Conservation (phyloP, 192 early-diverging fungal genomes). For the Jimgerdemannia lactiflua region DNA sequence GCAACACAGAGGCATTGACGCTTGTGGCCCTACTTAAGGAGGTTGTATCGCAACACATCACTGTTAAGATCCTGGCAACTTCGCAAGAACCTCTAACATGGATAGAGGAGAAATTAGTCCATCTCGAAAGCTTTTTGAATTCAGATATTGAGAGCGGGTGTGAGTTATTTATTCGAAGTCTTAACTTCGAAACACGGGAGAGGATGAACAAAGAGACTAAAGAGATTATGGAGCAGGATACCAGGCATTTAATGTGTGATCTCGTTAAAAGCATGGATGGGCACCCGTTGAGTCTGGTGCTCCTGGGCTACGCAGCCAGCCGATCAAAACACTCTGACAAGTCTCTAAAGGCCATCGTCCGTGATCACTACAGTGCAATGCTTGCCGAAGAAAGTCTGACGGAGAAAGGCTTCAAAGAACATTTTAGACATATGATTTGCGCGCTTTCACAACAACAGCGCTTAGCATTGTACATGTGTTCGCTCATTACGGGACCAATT, state of each 20-base stretch:
- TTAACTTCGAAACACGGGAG: not conserved
- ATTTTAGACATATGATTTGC: no score
- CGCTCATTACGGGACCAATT: no score
- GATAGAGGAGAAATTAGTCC: not conserved
- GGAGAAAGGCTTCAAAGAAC: no score
- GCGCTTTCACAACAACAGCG: no score
- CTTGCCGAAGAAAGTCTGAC: no score
- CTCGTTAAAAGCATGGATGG: not conserved
- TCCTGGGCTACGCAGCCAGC: no score
- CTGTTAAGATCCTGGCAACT: not conserved
- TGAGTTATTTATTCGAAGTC: not conserved
- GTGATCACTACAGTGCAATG: no score
- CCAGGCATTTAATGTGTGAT: not conserved
- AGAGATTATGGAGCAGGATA: not conserved
- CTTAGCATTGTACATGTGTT: no score
- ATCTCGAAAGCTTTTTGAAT: not conserved
- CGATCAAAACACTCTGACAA: no score
- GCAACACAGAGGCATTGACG: not conserved
- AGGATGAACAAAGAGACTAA: not conserved
- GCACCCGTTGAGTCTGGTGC: not conserved
- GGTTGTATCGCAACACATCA: not conserved
- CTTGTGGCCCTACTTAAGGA: not conserved
- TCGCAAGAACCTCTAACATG: not conserved
- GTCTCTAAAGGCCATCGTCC: no score
- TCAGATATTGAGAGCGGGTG: not conserved